These are phyloP conservation scores for Mortierella sp. DNA, from an alignment of 371 early-diverging fungal genomes.

Conservation along the genomic window DNA sequence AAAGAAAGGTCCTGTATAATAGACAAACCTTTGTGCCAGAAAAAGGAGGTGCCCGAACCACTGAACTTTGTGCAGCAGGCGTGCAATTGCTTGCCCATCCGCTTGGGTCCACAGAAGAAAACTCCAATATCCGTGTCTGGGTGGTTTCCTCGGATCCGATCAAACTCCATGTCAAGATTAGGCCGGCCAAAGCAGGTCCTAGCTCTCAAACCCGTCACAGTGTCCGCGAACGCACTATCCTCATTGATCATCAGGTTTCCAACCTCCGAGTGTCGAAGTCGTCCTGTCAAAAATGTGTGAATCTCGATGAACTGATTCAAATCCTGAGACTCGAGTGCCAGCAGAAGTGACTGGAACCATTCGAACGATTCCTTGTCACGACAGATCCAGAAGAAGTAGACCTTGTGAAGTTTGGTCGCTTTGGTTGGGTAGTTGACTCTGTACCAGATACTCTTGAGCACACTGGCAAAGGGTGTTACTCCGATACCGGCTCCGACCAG, in stretches of 20 bases:
- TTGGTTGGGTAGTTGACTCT: constrained; percentile 59
- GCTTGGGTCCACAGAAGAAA: constrained; percentile 74
- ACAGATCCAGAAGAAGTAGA: constrained; percentile 90
- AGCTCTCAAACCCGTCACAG: constrained; percentile 68
- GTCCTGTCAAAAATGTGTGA: constrained; percentile 79
- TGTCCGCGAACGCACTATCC: constrained; percentile 59
- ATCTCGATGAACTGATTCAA: constrained; percentile 76
- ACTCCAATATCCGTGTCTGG: constrained; percentile 67
- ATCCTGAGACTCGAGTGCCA: constrained; percentile 75
- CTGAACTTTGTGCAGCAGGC: constrained; percentile 73
- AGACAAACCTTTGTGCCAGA: constrained; percentile 50
- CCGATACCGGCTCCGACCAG: constrained; percentile 89
- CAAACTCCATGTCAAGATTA: constrained; percentile 67
- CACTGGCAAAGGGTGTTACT: constrained; percentile 65
- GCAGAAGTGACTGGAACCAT: constrained; percentile 82
- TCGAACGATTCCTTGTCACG: constrained; percentile 80
- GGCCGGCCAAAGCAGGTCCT: constrained; percentile 73
- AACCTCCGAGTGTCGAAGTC: constrained; percentile 63
- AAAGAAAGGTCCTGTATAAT: not conserved
- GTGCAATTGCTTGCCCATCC: constrained; percentile 64
- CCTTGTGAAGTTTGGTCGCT: constrained; percentile 73
- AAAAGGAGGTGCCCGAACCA: constrained; percentile 49
- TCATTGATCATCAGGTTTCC: constrained; percentile 66
- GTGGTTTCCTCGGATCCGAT: constrained; percentile 63
- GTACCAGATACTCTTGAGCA: constrained; percentile 61